Evolutionary conservation across 2,329 filamentous ascomycete genomes (phyloP).

Genomic region (Trichoderma sp.): DNA sequence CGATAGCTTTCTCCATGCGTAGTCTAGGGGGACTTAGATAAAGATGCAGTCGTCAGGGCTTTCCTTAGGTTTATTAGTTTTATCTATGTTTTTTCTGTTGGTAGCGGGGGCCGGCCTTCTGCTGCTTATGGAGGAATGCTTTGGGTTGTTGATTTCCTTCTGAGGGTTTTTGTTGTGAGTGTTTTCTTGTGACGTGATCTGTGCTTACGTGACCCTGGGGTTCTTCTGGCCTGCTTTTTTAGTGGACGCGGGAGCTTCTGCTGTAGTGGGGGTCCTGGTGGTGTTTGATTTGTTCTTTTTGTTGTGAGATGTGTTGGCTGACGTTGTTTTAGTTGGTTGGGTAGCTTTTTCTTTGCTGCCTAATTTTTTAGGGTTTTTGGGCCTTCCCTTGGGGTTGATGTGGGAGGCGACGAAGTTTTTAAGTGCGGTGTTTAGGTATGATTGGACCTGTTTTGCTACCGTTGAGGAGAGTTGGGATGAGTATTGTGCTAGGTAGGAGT

Average conservation of each 20-base stretch:
- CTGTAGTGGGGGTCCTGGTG: too few relatives aligned
- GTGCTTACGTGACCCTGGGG: not conserved
- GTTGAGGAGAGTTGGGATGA: not conserved
- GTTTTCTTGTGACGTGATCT: not conserved
- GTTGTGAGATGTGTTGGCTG: not conserved
- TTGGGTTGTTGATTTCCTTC: too few relatives aligned
- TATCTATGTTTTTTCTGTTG: too few relatives aligned
- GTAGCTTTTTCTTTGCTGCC: too few relatives aligned
- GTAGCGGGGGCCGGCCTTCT: too few relatives aligned
- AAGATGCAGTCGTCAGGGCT: not conserved
- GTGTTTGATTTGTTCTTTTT: too few relatives aligned
- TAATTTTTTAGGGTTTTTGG: too few relatives aligned
- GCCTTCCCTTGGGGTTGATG: too few relatives aligned
- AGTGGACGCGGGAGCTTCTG: not conserved
- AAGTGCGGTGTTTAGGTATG: not conserved
- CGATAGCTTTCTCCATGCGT: not conserved
- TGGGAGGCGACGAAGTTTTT: too few relatives aligned
- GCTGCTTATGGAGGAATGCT: too few relatives aligned
- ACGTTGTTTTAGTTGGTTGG: not conserved
- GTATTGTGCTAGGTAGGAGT: too few relatives aligned
- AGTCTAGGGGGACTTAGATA: not conserved
- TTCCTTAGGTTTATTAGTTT: not conserved
- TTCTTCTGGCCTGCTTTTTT: not conserved
- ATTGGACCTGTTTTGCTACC: not conserved
- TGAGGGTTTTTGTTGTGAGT: too few relatives aligned